A percentile compares a stretch with the other conserved stretches of the same genome.
Conservation (phyloP, 2,329 filamentous ascomycete species). For the Periconia macrospinosa region DNA sequence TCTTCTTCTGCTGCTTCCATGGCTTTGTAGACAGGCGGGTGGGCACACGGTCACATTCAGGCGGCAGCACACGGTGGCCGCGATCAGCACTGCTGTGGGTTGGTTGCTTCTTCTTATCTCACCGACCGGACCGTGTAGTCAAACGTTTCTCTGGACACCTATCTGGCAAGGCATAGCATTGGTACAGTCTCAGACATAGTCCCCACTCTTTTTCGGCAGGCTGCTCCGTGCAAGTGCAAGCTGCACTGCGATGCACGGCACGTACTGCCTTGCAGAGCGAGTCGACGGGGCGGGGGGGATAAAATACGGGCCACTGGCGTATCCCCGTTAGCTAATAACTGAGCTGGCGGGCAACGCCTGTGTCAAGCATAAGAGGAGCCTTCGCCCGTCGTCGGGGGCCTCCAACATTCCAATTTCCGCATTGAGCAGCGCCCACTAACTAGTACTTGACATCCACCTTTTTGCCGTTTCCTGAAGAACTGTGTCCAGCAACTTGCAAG, state of each 20-base stretch:
- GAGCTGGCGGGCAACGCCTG: not conserved
- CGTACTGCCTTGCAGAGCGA: conserved; percentile 5
- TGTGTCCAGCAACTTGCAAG: too few species aligned
- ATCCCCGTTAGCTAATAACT: not conserved
- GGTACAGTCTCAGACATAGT: conserved; percentile 23
- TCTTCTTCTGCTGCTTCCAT: too few species aligned
- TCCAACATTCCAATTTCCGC: too few species aligned
- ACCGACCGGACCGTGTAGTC: conserved; percentile 9
- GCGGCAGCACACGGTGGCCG: not conserved
- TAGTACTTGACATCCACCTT: too few species aligned
- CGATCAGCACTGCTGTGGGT: not conserved
- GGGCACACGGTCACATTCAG: not conserved
- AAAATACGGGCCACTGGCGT: conserved; percentile 8
- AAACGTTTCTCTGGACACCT: not conserved
- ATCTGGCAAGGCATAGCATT: too few species aligned
- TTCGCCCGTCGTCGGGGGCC: not conserved
- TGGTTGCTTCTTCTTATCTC: conserved; percentile 18
- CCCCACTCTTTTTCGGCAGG: conserved; percentile 24
- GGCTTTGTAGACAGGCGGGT: not conserved
- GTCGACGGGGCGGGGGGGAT: conserved; percentile 21
- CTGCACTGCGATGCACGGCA: conserved; percentile 14
- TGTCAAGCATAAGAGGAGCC: not conserved
- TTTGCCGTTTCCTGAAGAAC: too few species aligned
- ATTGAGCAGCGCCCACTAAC: not conserved
- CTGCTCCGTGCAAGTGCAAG: conserved; percentile 18